A percentile compares a stretch with the other conserved stretches of the same genome.
Evolutionary conservation across 2,329 filamentous ascomycete genomes (phyloP).

Genomic region (Paraphoma chrysanthemicola): DNA sequence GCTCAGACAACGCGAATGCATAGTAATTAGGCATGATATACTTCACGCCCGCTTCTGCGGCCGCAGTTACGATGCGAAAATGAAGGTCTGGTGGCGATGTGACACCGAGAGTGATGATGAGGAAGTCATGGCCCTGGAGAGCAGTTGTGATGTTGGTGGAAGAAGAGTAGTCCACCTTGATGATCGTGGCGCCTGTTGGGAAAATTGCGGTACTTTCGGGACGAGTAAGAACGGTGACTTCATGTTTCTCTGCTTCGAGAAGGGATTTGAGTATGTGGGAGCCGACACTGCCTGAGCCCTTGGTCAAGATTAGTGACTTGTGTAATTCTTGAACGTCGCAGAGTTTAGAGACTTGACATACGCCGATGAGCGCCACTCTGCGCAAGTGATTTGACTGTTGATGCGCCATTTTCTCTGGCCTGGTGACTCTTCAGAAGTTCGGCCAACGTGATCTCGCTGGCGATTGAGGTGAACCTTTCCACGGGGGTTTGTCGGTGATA

Average conservation of each 20-base stretch:
- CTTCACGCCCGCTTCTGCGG: conserved; percentile 45
- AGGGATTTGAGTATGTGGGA: conserved; percentile 46
- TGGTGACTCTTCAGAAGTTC: neutral
- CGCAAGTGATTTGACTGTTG: conserved; percentile 3
- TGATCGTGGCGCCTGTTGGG: conserved; percentile 49
- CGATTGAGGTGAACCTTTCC: too few species aligned
- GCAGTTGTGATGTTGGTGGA: conserved; percentile 37
- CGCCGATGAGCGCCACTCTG: conserved; percentile 49
- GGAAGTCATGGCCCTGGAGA: conserved; percentile 46
- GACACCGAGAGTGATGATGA: conserved; percentile 50
- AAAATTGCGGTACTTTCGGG: conserved; percentile 49
- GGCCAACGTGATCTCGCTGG: too few species aligned
- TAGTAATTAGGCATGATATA: conserved; percentile 52
- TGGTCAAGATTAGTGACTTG: conserved; percentile 22
- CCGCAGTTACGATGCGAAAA: conserved; percentile 41
- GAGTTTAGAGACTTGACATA: conserved; percentile 13
- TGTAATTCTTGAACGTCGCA: too few species aligned
- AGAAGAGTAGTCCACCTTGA: conserved; percentile 42
- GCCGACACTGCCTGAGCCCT: conserved; percentile 48
- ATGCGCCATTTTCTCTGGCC: neutral
- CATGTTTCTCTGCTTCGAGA: conserved; percentile 28
- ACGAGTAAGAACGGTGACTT: conserved; percentile 51
- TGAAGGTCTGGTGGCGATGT: conserved; percentile 35
- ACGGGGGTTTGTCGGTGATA: too few species aligned
- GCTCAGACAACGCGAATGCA: conserved; percentile 29